Conservation (phyloP, 495 filamentous ascomycete species). For the Aspergillus avenaceus region DNA sequence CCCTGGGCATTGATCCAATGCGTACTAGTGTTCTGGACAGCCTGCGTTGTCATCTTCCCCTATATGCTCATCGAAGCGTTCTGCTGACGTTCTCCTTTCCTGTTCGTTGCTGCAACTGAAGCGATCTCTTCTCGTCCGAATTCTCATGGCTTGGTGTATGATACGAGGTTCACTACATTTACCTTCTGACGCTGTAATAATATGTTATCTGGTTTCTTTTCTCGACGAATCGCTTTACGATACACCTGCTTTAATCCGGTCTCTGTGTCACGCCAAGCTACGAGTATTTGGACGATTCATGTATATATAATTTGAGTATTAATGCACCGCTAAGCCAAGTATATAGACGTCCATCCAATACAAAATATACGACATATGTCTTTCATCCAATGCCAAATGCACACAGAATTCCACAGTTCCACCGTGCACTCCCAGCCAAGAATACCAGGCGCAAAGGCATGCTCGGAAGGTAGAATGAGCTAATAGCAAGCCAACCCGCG, state of each 20-base stretch:
- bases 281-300: neutral
- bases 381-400: too few species aligned
- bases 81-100: slow-evolving; percentile 11
- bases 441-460: too few species aligned
- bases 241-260: neutral
- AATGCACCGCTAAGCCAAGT: too few species aligned
- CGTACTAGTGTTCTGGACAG: slow-evolving; percentile 74
- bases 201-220: neutral
- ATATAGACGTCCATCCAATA: too few species aligned
- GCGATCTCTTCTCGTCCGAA: neutral
- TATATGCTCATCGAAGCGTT: slow-evolving; percentile 55
- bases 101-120: neutral
- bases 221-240: neutral
- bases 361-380: too few species aligned
- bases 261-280: neutral
- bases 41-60: slow-evolving; percentile 83
- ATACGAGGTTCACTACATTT: neutral
- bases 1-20: slow-evolving; percentile 58
- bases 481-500: too few species aligned
- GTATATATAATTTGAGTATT: neutral
- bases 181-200: slow-evolving; percentile 5
- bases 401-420: too few species aligned
- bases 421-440: too few species aligned
- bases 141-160: neutral
- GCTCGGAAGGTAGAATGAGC: too few species aligned